phyloP scores from a whole-genome alignment of 805 yeast species.

The Teunomyces barrocoloradensis region DNA sequence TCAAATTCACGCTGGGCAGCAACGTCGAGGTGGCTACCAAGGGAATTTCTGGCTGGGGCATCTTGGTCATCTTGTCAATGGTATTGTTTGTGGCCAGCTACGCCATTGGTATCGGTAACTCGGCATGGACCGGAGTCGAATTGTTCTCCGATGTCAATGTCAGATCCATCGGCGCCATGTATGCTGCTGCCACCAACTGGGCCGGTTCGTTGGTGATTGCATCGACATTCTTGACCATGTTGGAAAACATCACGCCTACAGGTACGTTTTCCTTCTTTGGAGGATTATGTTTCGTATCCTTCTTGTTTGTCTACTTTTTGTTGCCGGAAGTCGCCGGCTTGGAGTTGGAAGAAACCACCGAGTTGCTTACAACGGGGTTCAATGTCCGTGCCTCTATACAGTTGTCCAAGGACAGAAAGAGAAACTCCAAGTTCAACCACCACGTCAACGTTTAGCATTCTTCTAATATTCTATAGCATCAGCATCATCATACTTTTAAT shows the following conservation, averaged over 20 bases:
- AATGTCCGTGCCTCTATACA: slow-evolving; percentile 58
- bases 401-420: slow-evolving; percentile 37
- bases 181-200: slow-evolving; percentile 94
- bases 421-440: slow-evolving; percentile 4
- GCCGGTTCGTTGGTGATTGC: slow-evolving; percentile 89
- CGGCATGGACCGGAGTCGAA: slow-evolving; percentile 98
- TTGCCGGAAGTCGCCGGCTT: slow-evolving; percentile 92
- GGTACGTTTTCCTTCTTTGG: slow-evolving; percentile 94
- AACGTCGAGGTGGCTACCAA: slow-evolving; percentile 32
- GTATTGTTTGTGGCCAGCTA: slow-evolving; percentile 84
- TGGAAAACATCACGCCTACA: slow-evolving; percentile 87
- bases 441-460: background rate
- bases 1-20: slow-evolving; percentile 52
- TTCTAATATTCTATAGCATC: background rate
- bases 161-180: slow-evolving; percentile 88
- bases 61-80: slow-evolving; percentile 81
- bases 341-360: slow-evolving; percentile 88
- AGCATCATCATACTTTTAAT: background rate
- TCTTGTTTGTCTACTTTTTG: slow-evolving; percentile 73
- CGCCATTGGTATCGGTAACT: slow-evolving; percentile 94
- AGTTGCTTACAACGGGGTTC: slow-evolving; percentile 79
- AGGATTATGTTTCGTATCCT: slow-evolving; percentile 69
- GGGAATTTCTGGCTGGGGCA: slow-evolving; percentile 80
- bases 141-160: slow-evolving; percentile 86
- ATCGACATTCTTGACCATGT: slow-evolving; percentile 90